These are phyloP conservation scores for Tuber indicum DNA, from an alignment of 495 filamentous ascomycete species.

Conservation along the genomic window DNA sequence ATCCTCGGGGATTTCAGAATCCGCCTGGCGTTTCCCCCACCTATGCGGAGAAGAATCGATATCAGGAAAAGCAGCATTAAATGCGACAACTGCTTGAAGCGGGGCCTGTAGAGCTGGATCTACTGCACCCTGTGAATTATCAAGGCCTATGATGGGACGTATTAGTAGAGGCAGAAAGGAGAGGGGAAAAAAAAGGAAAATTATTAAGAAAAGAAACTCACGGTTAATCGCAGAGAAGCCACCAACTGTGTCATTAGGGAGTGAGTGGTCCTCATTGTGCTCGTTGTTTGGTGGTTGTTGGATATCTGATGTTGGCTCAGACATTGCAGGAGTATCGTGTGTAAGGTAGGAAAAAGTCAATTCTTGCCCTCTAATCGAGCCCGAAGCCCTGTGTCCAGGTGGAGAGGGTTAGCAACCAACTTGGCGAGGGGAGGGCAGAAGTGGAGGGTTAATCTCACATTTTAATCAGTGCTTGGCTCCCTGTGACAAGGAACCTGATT, in stretches of 20 bases:
- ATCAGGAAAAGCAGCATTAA: conserved; percentile 35
- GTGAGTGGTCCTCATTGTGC: conserved; percentile 23
- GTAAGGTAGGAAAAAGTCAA: not conserved
- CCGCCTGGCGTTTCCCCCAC: conserved; percentile 41
- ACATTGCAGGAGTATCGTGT: conserved; percentile 1
- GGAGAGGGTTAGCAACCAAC: conserved; percentile 6
- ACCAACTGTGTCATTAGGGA: conserved; percentile 20
- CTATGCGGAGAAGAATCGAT: conserved; percentile 23
- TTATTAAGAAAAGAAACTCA: conserved; percentile 11
- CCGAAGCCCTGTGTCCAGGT: conserved; percentile 35
- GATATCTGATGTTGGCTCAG: conserved; percentile 16
- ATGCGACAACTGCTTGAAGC: conserved; percentile 39
- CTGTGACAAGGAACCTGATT: conserved; percentile 3
- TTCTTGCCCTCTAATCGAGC: conserved; percentile 38
- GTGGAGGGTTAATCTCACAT: conserved; percentile 4
- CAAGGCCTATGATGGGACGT: conserved; percentile 22
- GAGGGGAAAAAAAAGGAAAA: conserved; percentile 14
- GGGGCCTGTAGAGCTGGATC: conserved; percentile 23
- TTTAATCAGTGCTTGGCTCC: conserved; percentile 8
- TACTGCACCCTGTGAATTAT: conserved; percentile 28
- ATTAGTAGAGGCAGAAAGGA: conserved; percentile 14
- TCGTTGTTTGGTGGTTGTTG: conserved; percentile 18
- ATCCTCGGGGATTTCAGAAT: conserved; percentile 20
- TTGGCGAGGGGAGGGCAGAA: conserved; percentile 2
- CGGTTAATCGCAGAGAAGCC: conserved; percentile 15